These are phyloP conservation scores for Colletotrichum sansevieriae DNA, from an alignment of 2,329 filamentous ascomycete genomes.

Conservation along the genomic window DNA sequence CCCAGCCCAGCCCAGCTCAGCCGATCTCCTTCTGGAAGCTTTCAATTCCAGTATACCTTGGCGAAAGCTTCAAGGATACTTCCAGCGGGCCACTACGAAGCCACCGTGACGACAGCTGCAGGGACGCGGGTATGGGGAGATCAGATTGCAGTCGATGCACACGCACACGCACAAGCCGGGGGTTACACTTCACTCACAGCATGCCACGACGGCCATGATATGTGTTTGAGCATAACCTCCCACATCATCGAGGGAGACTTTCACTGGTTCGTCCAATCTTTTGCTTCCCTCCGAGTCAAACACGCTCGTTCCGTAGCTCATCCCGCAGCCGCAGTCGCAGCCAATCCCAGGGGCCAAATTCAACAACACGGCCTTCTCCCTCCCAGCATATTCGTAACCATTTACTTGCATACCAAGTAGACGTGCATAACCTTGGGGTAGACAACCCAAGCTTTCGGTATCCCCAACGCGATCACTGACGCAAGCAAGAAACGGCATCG, in stretches of 20 bases:
- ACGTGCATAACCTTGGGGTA: no score
- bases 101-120: slow-evolving; percentile 26
- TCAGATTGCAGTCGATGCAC: slow-evolving; percentile 9
- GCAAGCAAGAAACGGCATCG: slow-evolving; percentile 27
- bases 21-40: slow-evolving; percentile 21
- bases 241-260: slow-evolving; percentile 25
- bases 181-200: not conserved
- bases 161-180: slow-evolving; percentile 18
- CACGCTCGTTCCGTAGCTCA: not conserved
- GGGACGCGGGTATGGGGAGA: slow-evolving; percentile 16
- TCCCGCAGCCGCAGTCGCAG: slow-evolving; percentile 6
- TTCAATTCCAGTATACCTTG: slow-evolving; percentile 32
- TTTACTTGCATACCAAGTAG: no score
- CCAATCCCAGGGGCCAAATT: slow-evolving; percentile 29
- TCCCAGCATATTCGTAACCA: slow-evolving; percentile 1
- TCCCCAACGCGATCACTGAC: slow-evolving; percentile 25
- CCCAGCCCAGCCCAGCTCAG: slow-evolving; percentile 22
- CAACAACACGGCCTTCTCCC: slow-evolving; percentile 26
- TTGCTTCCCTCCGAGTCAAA: slow-evolving; percentile 6
- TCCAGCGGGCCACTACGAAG: slow-evolving; percentile 19
- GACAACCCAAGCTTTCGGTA: slow-evolving; percentile 2
- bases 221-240: slow-evolving; percentile 34
- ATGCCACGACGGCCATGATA: not conserved
- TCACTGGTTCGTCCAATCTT: slow-evolving; percentile 26
- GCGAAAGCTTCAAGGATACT: slow-evolving; percentile 21